Percentiles rank a stretch among this genome's conserved stretches.
Conservation (phyloP, 768 basidiomycete species). For the Tubosaeta brunneosetosa region DNA sequence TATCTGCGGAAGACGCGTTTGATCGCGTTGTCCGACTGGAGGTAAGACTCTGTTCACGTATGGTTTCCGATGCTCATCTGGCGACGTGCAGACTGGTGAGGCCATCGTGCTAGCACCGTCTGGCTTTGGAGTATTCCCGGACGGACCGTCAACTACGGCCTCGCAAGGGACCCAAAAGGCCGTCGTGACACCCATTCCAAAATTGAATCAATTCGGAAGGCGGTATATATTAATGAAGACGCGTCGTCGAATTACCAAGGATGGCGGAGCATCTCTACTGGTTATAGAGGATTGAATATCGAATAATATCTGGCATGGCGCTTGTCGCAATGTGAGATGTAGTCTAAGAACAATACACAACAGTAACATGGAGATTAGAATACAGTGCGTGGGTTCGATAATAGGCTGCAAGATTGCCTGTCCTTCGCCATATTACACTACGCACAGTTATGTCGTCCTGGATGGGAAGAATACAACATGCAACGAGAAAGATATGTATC, state of each 20-base stretch:
- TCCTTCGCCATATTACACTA: conserved; percentile 15
- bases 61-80: background rate
- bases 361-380: conserved; percentile 12
- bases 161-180: conserved; percentile 6
- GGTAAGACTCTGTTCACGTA: conserved; percentile 33
- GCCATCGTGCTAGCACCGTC: conserved; percentile 67
- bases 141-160: conserved; percentile 1
- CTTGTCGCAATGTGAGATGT: background rate
- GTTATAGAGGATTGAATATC: conserved; percentile 20
- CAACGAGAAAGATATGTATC: conserved; percentile 12
- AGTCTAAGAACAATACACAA: conserved; percentile 14
- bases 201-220: conserved; percentile 50
- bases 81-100: conserved; percentile 54
- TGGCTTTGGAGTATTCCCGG: conserved; percentile 44
- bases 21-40: conserved; percentile 61
- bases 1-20: conserved; percentile 56
- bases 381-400: conserved; percentile 17
- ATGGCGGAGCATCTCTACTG: conserved; percentile 62
- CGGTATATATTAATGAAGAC: conserved; percentile 59
- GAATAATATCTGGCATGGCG: background rate
- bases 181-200: conserved; percentile 16
- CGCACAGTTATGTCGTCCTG: conserved; percentile 5
- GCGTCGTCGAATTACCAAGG: conserved; percentile 53
- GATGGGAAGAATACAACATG: conserved; percentile 10
- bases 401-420: conserved; percentile 3